Percentiles rank a stretch among this genome's conserved stretches.
Evolutionary conservation across 345 rosid genomes (phyloP).

Genomic region (Citrus sinensis): DVS_A1.0 CM039164.1:3852001-3852500

Average conservation of each 20-base stretch:
- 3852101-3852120: background rate
- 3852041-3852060: background rate
- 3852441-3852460: background rate
- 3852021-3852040: too few relatives aligned
- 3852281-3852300: slow-evolving; percentile 20
- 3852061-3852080: background rate
- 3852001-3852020: background rate
- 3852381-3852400: background rate
- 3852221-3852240: background rate
- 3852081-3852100: background rate
- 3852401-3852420: background rate
- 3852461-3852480: background rate
- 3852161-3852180: background rate
- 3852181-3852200: background rate
- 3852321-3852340: slow-evolving; percentile 88
- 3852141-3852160: background rate
- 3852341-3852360: slow-evolving; percentile 82
- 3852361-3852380: slow-evolving; percentile 69
- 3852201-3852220: background rate
- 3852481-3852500: background rate
- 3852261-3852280: background rate
- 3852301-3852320: slow-evolving; percentile 88
- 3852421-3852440: background rate
- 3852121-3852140: background rate
- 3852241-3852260: background rate